Evolutionary conservation across 768 basidiomycete genomes (phyloP).

Genomic region (Lactarius sp.): DNA sequence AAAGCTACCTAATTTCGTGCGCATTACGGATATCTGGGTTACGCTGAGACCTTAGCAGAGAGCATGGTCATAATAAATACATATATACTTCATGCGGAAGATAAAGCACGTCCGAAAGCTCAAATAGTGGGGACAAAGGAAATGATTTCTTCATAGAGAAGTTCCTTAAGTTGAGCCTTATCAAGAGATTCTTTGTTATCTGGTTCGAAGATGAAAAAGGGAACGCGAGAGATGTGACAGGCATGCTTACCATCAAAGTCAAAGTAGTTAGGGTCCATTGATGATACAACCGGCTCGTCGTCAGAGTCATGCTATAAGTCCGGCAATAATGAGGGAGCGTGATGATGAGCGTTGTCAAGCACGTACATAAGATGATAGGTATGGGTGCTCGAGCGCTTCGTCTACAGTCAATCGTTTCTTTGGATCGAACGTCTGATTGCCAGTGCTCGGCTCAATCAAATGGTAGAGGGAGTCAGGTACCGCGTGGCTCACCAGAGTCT

Average conservation of each 20-base stretch:
- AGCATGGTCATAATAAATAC: neutral
- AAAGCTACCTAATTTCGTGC: neutral
- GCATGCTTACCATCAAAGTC: constrained; percentile 72
- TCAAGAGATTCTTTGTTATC: constrained; percentile 71
- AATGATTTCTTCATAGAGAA: constrained; percentile 80
- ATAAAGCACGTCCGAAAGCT: constrained; percentile 11
- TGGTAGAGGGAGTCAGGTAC: constrained; percentile 14
- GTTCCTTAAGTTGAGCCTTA: constrained; percentile 75
- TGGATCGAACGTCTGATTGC: constrained; percentile 74
- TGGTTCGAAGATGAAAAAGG: constrained; percentile 28
- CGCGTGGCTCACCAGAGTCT: constrained; percentile 50
- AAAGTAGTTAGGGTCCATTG: constrained; percentile 82
- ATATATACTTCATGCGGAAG: constrained; percentile 5
- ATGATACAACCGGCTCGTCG: constrained; percentile 80
- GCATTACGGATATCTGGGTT: neutral
- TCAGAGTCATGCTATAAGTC: constrained; percentile 69
- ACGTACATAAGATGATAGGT: constrained; percentile 69
- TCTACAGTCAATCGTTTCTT: constrained; percentile 81
- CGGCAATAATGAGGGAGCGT: constrained; percentile 7
- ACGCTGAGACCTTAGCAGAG: neutral
- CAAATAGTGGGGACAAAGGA: constrained; percentile 65
- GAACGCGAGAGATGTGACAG: neutral
- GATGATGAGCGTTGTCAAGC: neutral
- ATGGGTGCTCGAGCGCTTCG: constrained; percentile 78
- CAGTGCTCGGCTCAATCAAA: neutral